A percentile compares a stretch with the other conserved stretches of the same genome.
phyloP scores from a whole-genome alignment of 306 rosid genomes.

The Lathyrus aphaca region DNA sequence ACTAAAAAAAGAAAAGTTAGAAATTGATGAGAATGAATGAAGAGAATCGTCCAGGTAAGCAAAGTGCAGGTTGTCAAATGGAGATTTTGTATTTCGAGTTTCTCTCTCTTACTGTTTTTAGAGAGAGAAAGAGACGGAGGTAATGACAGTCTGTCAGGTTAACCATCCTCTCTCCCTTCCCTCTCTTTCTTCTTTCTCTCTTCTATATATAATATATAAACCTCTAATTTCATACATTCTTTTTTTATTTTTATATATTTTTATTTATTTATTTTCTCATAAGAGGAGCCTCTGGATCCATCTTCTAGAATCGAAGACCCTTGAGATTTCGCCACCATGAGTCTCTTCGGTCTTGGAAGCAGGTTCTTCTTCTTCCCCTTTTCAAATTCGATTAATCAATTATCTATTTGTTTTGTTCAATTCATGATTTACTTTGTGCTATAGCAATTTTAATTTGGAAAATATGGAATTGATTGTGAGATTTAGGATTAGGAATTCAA shows the following conservation, averaged over 20 bases:
- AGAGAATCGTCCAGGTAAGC: slow-evolving; percentile 1
- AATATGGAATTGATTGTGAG: not conserved
- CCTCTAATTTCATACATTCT: slow-evolving; percentile 4
- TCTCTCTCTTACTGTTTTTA: slow-evolving; percentile 26
- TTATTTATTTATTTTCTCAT: slow-evolving; percentile 22
- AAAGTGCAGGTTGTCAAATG: slow-evolving; percentile 46
- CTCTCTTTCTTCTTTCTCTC: not conserved
- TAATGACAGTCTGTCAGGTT: slow-evolving; percentile 66
- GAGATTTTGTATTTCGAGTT: slow-evolving; percentile 26
- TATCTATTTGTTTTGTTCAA: slow-evolving; percentile 13
- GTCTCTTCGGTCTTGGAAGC: slow-evolving; percentile 97
- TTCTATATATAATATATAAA: slow-evolving; percentile 28
- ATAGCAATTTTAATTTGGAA: slow-evolving; percentile 1
- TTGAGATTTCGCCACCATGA: slow-evolving; percentile 60
- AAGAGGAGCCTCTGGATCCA: slow-evolving; percentile 41
- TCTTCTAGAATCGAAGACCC: slow-evolving; percentile 49
- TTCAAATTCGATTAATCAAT: not conserved
- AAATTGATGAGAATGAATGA: not conserved
- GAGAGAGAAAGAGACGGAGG: slow-evolving; percentile 42
- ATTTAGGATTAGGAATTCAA: slow-evolving; percentile 3
- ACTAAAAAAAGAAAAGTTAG: not conserved
- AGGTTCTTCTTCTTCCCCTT: slow-evolving; percentile 45
- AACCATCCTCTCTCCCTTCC: slow-evolving; percentile 29
- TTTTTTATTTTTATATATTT: not conserved
- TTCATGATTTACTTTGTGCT: slow-evolving; percentile 30